A percentile compares a stretch with the other conserved stretches of the same genome.
phyloP scores from a whole-genome alignment of 352 stramenopile genomes.

The Phytophthora europaea region DNA sequence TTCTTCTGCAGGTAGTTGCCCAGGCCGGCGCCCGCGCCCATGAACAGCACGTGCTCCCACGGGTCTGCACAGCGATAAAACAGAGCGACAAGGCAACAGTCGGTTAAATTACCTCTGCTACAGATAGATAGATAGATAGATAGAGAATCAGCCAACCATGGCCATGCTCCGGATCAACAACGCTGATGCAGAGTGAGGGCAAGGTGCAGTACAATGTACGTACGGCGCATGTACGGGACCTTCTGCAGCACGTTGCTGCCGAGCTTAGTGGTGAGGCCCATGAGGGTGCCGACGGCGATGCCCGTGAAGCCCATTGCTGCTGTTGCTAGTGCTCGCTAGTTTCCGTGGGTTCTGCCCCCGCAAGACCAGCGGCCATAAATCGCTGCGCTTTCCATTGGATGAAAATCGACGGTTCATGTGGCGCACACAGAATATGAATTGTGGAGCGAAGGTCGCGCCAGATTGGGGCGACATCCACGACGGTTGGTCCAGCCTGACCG shows the following conservation, averaged over 20 bases:
- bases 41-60: conserved; percentile 85
- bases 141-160: not conserved
- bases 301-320: conserved; percentile 77
- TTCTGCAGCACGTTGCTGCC: conserved; percentile 88
- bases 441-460: conserved; percentile 37
- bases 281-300: conserved; percentile 69
- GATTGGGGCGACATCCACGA: conserved; percentile 35
- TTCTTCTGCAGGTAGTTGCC: conserved; percentile 81
- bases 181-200: not conserved
- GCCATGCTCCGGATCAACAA: not conserved
- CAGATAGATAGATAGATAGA: not conserved
- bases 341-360: conserved; percentile 39
- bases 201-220: conserved; percentile 26
- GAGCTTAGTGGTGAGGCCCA: conserved; percentile 86
- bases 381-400: conserved; percentile 23
- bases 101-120: not conserved
- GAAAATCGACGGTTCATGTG: conserved; percentile 6
- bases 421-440: not conserved
- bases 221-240: conserved; percentile 87
- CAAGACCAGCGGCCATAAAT: conserved; percentile 37
- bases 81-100: not conserved
- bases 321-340: conserved; percentile 19
- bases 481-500: conserved; percentile 35
- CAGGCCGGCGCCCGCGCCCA: conserved; percentile 67
- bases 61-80: conserved; percentile 54